These are phyloP conservation scores for Trichoderma lentiforme DNA, from an alignment of 2,329 filamentous ascomycete species.

Conservation along the genomic window DNA sequence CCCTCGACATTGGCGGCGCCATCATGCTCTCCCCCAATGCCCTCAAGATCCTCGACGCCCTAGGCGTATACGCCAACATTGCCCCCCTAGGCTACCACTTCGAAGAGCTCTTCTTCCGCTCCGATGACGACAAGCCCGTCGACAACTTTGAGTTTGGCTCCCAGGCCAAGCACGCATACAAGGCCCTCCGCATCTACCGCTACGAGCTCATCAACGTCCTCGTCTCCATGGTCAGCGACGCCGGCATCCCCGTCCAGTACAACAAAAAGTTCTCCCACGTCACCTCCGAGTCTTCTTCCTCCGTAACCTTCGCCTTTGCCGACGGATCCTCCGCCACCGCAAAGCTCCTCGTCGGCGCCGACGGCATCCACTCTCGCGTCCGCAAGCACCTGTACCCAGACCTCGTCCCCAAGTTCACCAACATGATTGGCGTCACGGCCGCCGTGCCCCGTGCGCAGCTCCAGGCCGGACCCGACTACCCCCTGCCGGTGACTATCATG, in stretches of 20 bases:
- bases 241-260: slow-evolving; percentile 43
- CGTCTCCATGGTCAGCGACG: slow-evolving; percentile 37
- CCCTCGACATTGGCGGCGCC: slow-evolving; percentile 50
- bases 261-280: slow-evolving; percentile 47
- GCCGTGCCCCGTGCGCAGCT: slow-evolving; percentile 38
- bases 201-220: slow-evolving; percentile 50
- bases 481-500: slow-evolving; percentile 43
- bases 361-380: slow-evolving; percentile 58
- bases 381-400: slow-evolving; percentile 49
- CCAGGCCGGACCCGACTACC: slow-evolving; percentile 32
- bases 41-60: slow-evolving; percentile 48
- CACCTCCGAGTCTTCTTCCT: slow-evolving; percentile 35
- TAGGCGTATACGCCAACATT: slow-evolving; percentile 48
- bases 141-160: slow-evolving; percentile 49
- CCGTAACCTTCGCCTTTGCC: slow-evolving; percentile 45
- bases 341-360: slow-evolving; percentile 51
- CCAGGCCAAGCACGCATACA: slow-evolving; percentile 48
- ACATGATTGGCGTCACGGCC: slow-evolving; percentile 40
- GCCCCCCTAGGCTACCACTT: slow-evolving; percentile 48
- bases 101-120: slow-evolving; percentile 46
- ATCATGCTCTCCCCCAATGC: slow-evolving; percentile 60
- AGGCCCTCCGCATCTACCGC: slow-evolving; percentile 53
- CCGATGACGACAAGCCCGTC: slow-evolving; percentile 30
- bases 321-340: slow-evolving; percentile 42
- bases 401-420: slow-evolving; percentile 48